Evolutionary conservation across 2,329 filamentous ascomycete genomes (phyloP).

Genomic region (Incumbomyces delicatus): DNA sequence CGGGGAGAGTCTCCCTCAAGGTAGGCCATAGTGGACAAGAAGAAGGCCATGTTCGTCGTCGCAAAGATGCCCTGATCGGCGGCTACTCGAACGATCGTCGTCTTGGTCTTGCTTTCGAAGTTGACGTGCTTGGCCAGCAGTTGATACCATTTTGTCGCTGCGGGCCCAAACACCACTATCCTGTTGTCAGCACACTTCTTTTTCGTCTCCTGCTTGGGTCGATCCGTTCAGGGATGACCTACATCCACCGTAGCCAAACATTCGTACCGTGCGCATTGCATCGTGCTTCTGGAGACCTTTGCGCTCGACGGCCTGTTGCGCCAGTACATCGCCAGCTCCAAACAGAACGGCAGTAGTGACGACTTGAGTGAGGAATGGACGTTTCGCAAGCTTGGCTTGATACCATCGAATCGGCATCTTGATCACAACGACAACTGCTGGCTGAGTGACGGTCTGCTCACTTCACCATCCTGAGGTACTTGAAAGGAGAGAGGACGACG

Average conservation of each 20-base stretch:
- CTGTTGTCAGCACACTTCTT: slow-evolving; percentile 6
- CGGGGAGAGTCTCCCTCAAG: slow-evolving; percentile 59
- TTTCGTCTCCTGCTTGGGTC: background rate
- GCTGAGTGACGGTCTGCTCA: background rate
- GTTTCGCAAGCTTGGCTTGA: slow-evolving; percentile 66
- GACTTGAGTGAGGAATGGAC: slow-evolving; percentile 81
- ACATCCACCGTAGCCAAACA: slow-evolving; percentile 43
- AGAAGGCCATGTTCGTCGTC: slow-evolving; percentile 69
- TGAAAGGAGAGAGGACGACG: background rate
- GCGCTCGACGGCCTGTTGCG: slow-evolving; percentile 83
- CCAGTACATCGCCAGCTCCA: slow-evolving; percentile 78
- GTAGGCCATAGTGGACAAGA: slow-evolving; percentile 74
- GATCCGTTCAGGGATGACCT: slow-evolving; percentile 11
- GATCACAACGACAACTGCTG: background rate
- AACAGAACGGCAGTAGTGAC: slow-evolving; percentile 86
- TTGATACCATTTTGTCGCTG: slow-evolving; percentile 76
- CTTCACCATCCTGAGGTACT: background rate
- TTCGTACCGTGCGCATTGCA: slow-evolving; percentile 37
- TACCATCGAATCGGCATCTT: slow-evolving; percentile 48
- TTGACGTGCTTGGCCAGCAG: slow-evolving; percentile 66
- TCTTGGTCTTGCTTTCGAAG: slow-evolving; percentile 52
- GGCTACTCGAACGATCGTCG: slow-evolving; percentile 67
- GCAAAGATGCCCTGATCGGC: slow-evolving; percentile 77
- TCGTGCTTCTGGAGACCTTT: slow-evolving; percentile 70
- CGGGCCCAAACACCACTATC: slow-evolving; percentile 72